Percentiles rank a stretch among this genome's conserved stretches.
Conservation (phyloP, 495 filamentous ascomycete species). For the Entonaema liquescens region DNA sequence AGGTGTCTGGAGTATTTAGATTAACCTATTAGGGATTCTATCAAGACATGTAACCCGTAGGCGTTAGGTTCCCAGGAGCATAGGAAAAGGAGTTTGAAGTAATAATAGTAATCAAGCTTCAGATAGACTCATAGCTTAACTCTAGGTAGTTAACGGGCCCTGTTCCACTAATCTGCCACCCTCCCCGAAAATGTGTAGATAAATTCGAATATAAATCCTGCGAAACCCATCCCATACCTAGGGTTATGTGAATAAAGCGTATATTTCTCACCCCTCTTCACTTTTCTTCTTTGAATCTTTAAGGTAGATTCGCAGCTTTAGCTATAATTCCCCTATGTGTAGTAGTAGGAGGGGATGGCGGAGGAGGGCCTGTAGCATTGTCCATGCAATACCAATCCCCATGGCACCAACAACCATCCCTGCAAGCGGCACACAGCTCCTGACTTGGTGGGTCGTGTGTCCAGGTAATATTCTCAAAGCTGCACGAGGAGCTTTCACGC, state of each 20-base stretch:
- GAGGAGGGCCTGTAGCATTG: slow-evolving; percentile 20
- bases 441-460: slow-evolving; percentile 26
- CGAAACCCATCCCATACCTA: too few relatives aligned
- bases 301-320: neutral
- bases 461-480: slow-evolving; percentile 26
- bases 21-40: neutral
- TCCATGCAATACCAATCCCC: slow-evolving; percentile 38
- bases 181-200: too few relatives aligned
- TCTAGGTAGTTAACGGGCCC: too few relatives aligned
- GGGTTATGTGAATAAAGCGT: too few relatives aligned
- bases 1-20: neutral
- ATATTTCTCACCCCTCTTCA: slow-evolving; percentile 16
- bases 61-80: too few relatives aligned
- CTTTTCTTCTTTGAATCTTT: neutral
- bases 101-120: too few relatives aligned
- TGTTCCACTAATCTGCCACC: too few relatives aligned
- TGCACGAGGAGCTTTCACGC: slow-evolving; percentile 38
- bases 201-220: too few relatives aligned
- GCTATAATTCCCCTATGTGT: neutral
- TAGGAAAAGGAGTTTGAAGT: too few relatives aligned
- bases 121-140: too few relatives aligned
- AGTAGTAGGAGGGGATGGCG: slow-evolving; percentile 11
- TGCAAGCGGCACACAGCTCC: slow-evolving; percentile 27
- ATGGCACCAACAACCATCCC: slow-evolving; percentile 29
- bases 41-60: too few relatives aligned